Base-by-base conservation (phyloP, 1,284 basidiomycete genomes). In the Sanghuangporus baumii region DNA sequence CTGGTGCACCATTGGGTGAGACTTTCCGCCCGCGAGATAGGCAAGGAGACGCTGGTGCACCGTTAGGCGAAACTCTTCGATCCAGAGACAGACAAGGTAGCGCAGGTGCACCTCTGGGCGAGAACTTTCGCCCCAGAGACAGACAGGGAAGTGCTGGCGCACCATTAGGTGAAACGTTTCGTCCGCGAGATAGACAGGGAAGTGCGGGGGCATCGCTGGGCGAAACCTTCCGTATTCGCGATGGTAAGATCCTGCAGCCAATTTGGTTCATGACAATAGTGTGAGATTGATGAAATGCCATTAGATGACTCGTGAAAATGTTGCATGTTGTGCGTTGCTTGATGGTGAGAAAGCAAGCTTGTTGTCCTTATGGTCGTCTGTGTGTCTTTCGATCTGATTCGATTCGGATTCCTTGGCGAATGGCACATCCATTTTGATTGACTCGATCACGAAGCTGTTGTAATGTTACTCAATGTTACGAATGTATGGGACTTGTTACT, bases 21-120 rank as follows among this genome's bases (percentile, higher is more conserved):
- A 60, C 57, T 31, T 63, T 60, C 57, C 57, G 40, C 43, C 26
- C 26, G 26, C 26, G 26, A 31, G 26, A 31, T 31, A 31, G 26
- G 26, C 26, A 31, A 58, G 47, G 43, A 34, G 26, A 8, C 36
- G 61, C 14, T 46, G 61, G 61, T 4, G 37, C 37, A 23, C 61
- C 61, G n/a, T 36, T 63, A 26, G 56, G 61, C 23, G 57, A 59
- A 55, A 63, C 61, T 16, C 59, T 63, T 56, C 57, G 61, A 31
- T n/a, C 47, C 12, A 52, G 46, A 26, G 61, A 40, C 11, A 46
- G 16, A 18, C 43, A 38, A 41, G 36, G 16, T 18, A 16, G 26
- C 47, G 57, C 41, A 14, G 59, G 60, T 37, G 55, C 55, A 9
- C 60, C 60, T 9, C 31, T 62, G 31, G 60, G 60, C 11, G 60